Percentiles rank a stretch among this genome's conserved stretches.
Evolutionary conservation across 2,329 filamentous ascomycete genomes (phyloP).

Genomic region (Sporothrix protearum): DNA sequence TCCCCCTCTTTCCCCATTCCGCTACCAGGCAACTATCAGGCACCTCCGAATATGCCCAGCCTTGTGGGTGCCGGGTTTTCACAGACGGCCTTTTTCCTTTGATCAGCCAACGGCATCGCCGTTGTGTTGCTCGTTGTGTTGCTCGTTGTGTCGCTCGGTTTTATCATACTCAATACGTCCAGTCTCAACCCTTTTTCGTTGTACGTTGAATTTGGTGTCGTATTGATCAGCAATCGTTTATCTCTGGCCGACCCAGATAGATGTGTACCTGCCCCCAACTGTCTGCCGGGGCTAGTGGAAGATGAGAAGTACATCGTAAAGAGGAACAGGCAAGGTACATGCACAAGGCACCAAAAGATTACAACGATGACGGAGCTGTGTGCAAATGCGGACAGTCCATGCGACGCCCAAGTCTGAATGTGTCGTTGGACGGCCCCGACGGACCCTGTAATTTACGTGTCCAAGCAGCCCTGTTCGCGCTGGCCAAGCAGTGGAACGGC

Average conservation of each 20-base stretch:
- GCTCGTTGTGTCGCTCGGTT: not conserved
- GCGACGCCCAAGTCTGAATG: not conserved
- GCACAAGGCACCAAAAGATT: not conserved
- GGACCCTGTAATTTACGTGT: not conserved
- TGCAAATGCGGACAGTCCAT: slow-evolving; percentile 16
- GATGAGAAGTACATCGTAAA: not conserved
- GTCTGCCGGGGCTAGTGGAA: not conserved
- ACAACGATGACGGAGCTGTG: not conserved
- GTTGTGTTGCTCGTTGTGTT: not conserved
- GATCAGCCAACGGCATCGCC: not conserved
- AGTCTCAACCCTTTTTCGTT: too few species aligned
- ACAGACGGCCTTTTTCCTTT: not conserved
- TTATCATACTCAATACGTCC: too few species aligned
- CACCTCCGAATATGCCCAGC: not conserved
- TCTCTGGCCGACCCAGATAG: not conserved
- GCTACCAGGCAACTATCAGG: not conserved
- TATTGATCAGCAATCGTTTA: not conserved
- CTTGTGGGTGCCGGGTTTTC: not conserved
- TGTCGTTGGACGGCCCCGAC: not conserved
- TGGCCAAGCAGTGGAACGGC: not conserved
- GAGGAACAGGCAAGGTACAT: not conserved
- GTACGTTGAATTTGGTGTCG: too few species aligned
- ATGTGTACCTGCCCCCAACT: not conserved
- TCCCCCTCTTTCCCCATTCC: not conserved
- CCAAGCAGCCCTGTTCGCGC: not conserved